phyloP scores from a whole-genome alignment of 495 filamentous ascomycete species.

The Parathielavia appendiculata region DNA sequence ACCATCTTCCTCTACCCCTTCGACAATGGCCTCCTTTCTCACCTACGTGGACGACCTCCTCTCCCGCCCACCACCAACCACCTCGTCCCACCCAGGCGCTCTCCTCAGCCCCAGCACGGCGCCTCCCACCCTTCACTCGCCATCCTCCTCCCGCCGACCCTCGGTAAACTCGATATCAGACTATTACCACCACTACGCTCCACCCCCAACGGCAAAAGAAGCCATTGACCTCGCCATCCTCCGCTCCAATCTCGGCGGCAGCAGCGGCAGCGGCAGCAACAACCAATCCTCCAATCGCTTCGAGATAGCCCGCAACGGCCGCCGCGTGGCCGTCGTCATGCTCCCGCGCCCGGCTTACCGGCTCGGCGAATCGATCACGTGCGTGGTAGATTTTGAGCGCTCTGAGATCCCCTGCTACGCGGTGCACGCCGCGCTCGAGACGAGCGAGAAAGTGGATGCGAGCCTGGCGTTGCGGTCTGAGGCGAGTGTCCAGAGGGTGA shows the following conservation, averaged over 20 bases:
- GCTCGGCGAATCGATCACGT: slow-evolving; percentile 78
- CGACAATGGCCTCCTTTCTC: slow-evolving; percentile 52
- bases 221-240: slow-evolving; percentile 89
- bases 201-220: slow-evolving; percentile 61
- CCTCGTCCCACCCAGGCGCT: slow-evolving; percentile 37
- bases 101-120: slow-evolving; percentile 63
- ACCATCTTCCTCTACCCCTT: slow-evolving; percentile 60
- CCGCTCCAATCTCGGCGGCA: slow-evolving; percentile 55
- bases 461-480: slow-evolving; percentile 76
- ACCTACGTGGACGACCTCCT: slow-evolving; percentile 79
- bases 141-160: slow-evolving; percentile 52
- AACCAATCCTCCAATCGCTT: slow-evolving; percentile 76
- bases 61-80: slow-evolving; percentile 50
- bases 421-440: slow-evolving; percentile 69
- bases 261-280: slow-evolving; percentile 35
- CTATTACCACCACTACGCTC: slow-evolving; percentile 21
- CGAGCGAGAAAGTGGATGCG: slow-evolving; percentile 70
- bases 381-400: slow-evolving; percentile 72
- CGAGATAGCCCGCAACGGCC: slow-evolving; percentile 85
- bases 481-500: slow-evolving; percentile 78
- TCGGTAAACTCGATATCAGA: slow-evolving; percentile 42
- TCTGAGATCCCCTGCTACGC: slow-evolving; percentile 75
- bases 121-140: slow-evolving; percentile 49
- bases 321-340: slow-evolving; percentile 78
- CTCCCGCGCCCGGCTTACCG: slow-evolving; percentile 88